phyloP scores from a whole-genome alignment of 768 basidiomycete genomes.

The Pisolithus sp. region DNA sequence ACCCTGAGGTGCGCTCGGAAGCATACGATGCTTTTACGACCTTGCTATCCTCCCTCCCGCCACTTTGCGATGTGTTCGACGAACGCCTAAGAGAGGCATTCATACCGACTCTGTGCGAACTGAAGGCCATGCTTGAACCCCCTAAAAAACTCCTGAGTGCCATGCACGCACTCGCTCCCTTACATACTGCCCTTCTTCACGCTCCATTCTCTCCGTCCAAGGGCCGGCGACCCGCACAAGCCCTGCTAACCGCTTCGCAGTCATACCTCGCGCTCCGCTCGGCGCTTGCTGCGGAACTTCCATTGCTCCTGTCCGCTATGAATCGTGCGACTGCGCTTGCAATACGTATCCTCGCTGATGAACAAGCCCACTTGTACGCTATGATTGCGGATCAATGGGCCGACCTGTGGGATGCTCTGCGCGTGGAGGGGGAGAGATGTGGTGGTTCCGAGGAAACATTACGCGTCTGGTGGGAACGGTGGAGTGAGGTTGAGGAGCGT shows the following conservation, averaged over 20 bases:
- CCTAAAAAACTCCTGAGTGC: slow-evolving; percentile 63
- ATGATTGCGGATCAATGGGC: slow-evolving; percentile 62
- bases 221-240: slow-evolving; percentile 47
- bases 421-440: slow-evolving; percentile 64
- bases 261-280: slow-evolving; percentile 73
- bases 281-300: slow-evolving; percentile 67
- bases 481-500: slow-evolving; percentile 56
- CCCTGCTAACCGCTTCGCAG: slow-evolving; percentile 66
- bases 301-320: slow-evolving; percentile 51
- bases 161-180: slow-evolving; percentile 68
- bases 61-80: slow-evolving; percentile 49
- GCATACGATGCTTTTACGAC: slow-evolving; percentile 67
- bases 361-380: slow-evolving; percentile 56
- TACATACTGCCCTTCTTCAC: slow-evolving; percentile 64
- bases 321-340: slow-evolving; percentile 52
- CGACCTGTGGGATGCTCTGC: slow-evolving; percentile 80
- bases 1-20: slow-evolving; percentile 36
- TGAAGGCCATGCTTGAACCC: slow-evolving; percentile 53
- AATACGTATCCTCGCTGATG: slow-evolving; percentile 45
- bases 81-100: slow-evolving; percentile 46
- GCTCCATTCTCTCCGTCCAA: slow-evolving; percentile 56
- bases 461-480: slow-evolving; percentile 64
- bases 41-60: slow-evolving; percentile 50
- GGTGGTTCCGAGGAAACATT: slow-evolving; percentile 64
- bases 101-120: slow-evolving; percentile 49